Evolutionary conservation across 2,329 filamentous ascomycete genomes (phyloP).

Genomic region (Aspergillus intermedius): DNA sequence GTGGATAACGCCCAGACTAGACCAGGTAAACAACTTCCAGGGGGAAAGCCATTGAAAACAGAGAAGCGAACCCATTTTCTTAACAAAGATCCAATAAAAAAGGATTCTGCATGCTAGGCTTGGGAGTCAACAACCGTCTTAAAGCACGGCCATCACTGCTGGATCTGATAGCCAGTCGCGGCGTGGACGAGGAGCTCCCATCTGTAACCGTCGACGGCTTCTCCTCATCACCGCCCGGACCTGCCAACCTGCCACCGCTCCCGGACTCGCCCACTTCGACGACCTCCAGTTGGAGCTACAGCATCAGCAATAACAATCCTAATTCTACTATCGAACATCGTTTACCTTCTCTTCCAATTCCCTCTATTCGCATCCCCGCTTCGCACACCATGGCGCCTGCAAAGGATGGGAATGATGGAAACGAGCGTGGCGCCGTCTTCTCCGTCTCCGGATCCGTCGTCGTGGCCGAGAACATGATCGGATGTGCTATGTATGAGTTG

Average conservation of each 20-base stretch:
- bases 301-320: slow-evolving; percentile 16
- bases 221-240: slow-evolving; percentile 29
- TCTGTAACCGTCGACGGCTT: slow-evolving; percentile 5
- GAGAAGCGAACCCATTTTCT: neutral
- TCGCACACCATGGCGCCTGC: slow-evolving; percentile 38
- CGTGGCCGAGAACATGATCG: slow-evolving; percentile 95
- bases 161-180: slow-evolving; percentile 46
- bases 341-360: slow-evolving; percentile 15
- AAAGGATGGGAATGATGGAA: slow-evolving; percentile 46
- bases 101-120: slow-evolving; percentile 45
- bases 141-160: slow-evolving; percentile 56
- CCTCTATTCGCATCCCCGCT: slow-evolving; percentile 18
- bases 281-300: slow-evolving; percentile 13
- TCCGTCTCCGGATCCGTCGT: slow-evolving; percentile 82
- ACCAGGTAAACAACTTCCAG: neutral
- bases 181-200: slow-evolving; percentile 5
- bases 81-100: neutral
- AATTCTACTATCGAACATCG: slow-evolving; percentile 21
- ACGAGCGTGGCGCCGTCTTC: slow-evolving; percentile 60
- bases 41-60: neutral
- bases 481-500: slow-evolving; percentile 99
- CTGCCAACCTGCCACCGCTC: slow-evolving; percentile 40
- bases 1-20: neutral
- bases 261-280: slow-evolving; percentile 37
- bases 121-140: slow-evolving; percentile 52